These are phyloP conservation scores for Hansenula sp. DNA, from an alignment of 1,139 yeast species.

Conservation along the genomic window DNA sequence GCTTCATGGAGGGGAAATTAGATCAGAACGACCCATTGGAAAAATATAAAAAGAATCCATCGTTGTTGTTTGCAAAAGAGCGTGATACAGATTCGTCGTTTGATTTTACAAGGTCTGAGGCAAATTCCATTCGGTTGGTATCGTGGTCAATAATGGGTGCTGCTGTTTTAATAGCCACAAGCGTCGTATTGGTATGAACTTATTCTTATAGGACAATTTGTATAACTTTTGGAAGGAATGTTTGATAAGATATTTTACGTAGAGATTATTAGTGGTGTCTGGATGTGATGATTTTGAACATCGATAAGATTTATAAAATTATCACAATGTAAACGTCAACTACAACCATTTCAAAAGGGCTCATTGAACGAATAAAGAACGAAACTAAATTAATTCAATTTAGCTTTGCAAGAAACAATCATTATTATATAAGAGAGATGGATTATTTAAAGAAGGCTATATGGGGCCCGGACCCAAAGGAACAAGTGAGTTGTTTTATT, in stretches of 20 bases:
- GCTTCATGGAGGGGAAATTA: not conserved
- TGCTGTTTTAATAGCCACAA: slow-evolving; percentile 1
- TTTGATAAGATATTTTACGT: not conserved
- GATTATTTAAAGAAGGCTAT: slow-evolving; percentile 75
- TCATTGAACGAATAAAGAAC: too few relatives aligned
- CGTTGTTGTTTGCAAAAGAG: slow-evolving; percentile 6
- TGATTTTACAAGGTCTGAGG: slow-evolving; percentile 6
- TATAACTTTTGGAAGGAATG: not conserved
- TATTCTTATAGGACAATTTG: not conserved
- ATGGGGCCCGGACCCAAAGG: slow-evolving; percentile 93
- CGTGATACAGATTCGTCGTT: not conserved
- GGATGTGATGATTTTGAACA: too few relatives aligned
- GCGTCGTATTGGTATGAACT: slow-evolving; percentile 3
- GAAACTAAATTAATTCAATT: too few relatives aligned
- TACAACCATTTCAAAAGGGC: too few relatives aligned
- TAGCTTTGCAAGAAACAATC: not conserved
- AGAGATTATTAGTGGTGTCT: not conserved
- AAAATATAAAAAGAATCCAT: slow-evolving; percentile 11
- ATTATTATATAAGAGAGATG: slow-evolving; percentile 35
- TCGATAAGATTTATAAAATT: too few relatives aligned
- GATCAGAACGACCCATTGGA: slow-evolving; percentile 1
- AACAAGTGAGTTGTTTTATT: slow-evolving; percentile 31
- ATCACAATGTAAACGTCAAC: too few relatives aligned
- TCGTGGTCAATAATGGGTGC: slow-evolving; percentile 7
- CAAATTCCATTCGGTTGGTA: not conserved